Conservation (phyloP, 352 stramenopile species). For the Phytophthora brassicae region DNA sequence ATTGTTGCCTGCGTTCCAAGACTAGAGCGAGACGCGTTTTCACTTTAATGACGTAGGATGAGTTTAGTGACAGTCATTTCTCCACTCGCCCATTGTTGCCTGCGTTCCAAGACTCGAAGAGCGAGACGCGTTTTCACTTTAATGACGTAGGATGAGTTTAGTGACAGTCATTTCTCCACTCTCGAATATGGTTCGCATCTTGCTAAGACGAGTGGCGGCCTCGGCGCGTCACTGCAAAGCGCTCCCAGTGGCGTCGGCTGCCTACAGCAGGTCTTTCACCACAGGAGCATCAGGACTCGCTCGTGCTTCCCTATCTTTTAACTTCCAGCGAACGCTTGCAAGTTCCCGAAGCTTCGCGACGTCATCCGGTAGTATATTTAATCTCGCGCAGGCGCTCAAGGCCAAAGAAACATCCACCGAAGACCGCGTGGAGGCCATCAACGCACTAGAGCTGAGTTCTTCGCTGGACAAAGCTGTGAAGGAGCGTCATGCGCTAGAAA, state of each 20-base stretch:
- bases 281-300: neutral
- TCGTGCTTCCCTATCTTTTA: neutral
- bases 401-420: constrained; percentile 36
- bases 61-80: no score
- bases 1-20: constrained; percentile 35
- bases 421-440: constrained; percentile 40
- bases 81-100: constrained; percentile 84
- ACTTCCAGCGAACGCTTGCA: constrained; percentile 4
- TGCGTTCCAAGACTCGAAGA: neutral
- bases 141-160: constrained; percentile 2
- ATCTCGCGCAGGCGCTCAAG: constrained; percentile 36
- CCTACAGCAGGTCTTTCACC: neutral
- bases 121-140: constrained; percentile 5
- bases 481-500: constrained; percentile 47
- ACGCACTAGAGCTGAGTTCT: constrained; percentile 29
- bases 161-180: neutral
- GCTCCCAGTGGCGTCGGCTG: neutral
- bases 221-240: constrained; percentile 15
- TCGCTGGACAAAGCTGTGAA: constrained; percentile 28
- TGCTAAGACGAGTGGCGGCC: constrained; percentile 15
- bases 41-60: constrained; percentile 15
- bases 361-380: constrained; percentile 19
- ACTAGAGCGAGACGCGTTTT: neutral
- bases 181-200: constrained; percentile 18
- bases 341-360: constrained; percentile 18